Percentiles rank a stretch among this genome's conserved stretches.
Evolutionary conservation across 768 basidiomycete species (phyloP).

Genomic region (Macrolepiota albuminosa): DNA sequence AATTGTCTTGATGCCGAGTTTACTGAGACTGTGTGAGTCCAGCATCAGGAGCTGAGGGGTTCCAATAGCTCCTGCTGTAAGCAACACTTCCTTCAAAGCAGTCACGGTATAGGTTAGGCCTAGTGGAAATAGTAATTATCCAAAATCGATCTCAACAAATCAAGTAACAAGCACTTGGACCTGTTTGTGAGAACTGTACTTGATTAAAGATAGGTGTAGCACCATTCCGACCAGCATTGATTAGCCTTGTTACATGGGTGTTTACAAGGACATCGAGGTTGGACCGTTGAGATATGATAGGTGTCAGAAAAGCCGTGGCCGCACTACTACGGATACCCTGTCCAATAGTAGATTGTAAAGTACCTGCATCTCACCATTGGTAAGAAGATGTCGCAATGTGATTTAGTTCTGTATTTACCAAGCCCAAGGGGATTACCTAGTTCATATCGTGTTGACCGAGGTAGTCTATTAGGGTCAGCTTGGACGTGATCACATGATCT

Average conservation of each 20-base stretch:
- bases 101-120: constrained; percentile 7
- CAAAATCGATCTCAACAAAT: not conserved
- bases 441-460: too few relatives aligned
- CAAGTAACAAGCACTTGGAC: not conserved
- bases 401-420: constrained; percentile 12
- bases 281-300: constrained; percentile 16
- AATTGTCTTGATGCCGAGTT: constrained; percentile 15
- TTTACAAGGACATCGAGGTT: constrained; percentile 27
- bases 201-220: constrained; percentile 9
- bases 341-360: constrained; percentile 19
- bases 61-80: constrained; percentile 26
- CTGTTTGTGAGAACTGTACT: constrained; percentile 17
- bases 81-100: constrained; percentile 26
- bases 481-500: too few relatives aligned
- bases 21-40: constrained; percentile 9
- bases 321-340: constrained; percentile 24
- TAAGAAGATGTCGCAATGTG: not conserved
- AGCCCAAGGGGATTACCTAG: constrained; percentile 21
- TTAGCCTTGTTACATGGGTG: constrained; percentile 17
- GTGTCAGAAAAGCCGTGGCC: constrained; percentile 24
- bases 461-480: too few relatives aligned
- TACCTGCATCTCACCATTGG: constrained; percentile 12
- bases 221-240: not conserved
- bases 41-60: constrained; percentile 23
- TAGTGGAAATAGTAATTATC: not conserved